Evolutionary conservation across 1,139 yeast species (phyloP).

Genomic region (Hansenula sp.): DNA sequence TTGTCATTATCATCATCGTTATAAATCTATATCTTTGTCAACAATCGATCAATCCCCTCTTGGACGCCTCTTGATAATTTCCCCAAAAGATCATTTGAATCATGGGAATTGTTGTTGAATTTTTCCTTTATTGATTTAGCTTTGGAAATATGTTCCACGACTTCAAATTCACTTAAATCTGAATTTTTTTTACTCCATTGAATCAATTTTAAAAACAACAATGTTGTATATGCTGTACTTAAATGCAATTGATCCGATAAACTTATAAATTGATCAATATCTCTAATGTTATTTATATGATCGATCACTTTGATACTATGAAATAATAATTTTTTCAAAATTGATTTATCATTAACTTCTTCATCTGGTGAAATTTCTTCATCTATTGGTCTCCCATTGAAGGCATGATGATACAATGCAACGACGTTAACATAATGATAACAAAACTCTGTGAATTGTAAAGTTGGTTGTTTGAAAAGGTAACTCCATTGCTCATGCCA

Average conservation of each 20-base stretch:
- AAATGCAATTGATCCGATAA: conserved; percentile 47
- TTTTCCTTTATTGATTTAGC: conserved; percentile 3
- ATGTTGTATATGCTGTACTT: conserved; percentile 35
- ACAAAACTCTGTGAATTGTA: conserved; percentile 74
- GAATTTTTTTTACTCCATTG: conserved; percentile 10
- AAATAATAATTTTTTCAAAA: conserved; percentile 20
- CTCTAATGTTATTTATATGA: conserved; percentile 28
- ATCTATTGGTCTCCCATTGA: conserved; percentile 11
- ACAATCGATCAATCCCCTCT: neutral
- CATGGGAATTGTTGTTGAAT: neutral
- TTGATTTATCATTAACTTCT: conserved; percentile 16
- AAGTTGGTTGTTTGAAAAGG: conserved; percentile 65
- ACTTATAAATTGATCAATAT: conserved; percentile 39
- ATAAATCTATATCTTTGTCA: neutral
- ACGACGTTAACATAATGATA: conserved; percentile 62
- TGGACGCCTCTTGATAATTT: neutral
- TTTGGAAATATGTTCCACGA: conserved; percentile 4
- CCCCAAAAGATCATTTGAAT: neutral
- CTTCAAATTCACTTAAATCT: conserved; percentile 6
- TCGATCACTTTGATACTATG: conserved; percentile 34
- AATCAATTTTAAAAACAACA: conserved; percentile 12
- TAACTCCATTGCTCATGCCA: conserved; percentile 78
- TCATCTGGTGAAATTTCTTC: conserved; percentile 6
- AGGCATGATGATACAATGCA: conserved; percentile 36
- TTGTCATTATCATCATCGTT: too few relatives aligned